phyloP scores from a whole-genome alignment of 2,329 filamentous ascomycete genomes.

The Hymenoscyphus albidus region DNA sequence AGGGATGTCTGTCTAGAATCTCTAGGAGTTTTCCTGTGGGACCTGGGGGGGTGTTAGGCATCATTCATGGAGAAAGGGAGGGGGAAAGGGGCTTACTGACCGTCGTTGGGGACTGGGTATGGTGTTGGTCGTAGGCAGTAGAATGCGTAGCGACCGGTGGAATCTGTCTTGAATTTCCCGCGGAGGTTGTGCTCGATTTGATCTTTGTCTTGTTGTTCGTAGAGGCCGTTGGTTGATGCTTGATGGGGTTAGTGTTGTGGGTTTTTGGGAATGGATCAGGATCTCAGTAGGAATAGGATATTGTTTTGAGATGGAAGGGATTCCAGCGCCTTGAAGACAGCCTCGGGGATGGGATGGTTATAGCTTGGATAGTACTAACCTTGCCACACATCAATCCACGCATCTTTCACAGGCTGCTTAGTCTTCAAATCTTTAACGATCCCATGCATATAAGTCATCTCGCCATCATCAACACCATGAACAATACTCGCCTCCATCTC shows the following conservation, averaged over 20 bases:
- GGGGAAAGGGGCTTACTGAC: conserved; percentile 17
- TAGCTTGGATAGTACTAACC: no score
- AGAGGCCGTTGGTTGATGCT: conserved; percentile 54
- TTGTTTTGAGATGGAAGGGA: no score
- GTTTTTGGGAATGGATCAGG: no score
- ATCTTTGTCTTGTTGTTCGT: conserved; percentile 59
- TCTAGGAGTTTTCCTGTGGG: conserved; percentile 55
- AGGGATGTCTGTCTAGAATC: conserved; percentile 57
- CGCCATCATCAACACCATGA: conserved; percentile 48
- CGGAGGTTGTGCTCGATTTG: conserved; percentile 60
- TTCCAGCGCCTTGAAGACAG: no score
- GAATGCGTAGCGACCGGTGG: conserved; percentile 51
- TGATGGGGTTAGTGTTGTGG: no score
- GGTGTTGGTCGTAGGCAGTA: conserved; percentile 47
- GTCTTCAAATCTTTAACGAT: conserved; percentile 50
- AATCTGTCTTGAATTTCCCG: conserved; percentile 58
- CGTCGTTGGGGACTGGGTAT: conserved; percentile 34
- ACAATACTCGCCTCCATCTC: conserved; percentile 55
- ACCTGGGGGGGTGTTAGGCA: conserved; percentile 34
- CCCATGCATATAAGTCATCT: conserved; percentile 54
- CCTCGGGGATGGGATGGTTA: no score
- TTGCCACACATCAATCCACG: conserved; percentile 60
- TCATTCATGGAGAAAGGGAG: background rate
- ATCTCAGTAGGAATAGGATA: no score
- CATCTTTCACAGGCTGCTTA: conserved; percentile 52